Evolutionary conservation across 179 eudicot genomes (phyloP), one percentile per base, ranked within the genome.

Genomic region (Dionaea muscipula): DNA sequence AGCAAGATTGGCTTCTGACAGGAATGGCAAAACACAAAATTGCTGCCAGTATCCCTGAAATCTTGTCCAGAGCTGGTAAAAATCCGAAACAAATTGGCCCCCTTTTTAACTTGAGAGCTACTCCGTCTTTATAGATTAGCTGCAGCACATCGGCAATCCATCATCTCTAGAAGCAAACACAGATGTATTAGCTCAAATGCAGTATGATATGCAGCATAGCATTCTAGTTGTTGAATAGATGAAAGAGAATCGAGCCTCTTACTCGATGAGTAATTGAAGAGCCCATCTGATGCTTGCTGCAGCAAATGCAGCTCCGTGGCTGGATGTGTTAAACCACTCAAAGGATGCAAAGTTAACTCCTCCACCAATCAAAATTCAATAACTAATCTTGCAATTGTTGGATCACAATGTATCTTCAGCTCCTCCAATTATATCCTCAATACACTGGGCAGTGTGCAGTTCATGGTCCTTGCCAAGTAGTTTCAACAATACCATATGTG

Each of bases 401-500:
- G 7, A 5, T 14, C 8, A 43, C 22, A 10, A 37, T 48, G 47
- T 26, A 16, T 59, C 26, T 13, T 40, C 40, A 39, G n/a, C 7
- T 45, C 58, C 77, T n/a, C 60, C 53, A 37, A 78, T 26, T 26
- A 75, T 6, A 26, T 40, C 20, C 33, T 78, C 81, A 64, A 78
- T 72, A 52, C 50, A 64, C 18, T 63, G 62, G 47, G 61, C 68
- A n/a, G 71, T 77, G 63, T 60, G 72, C 46, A 40, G 52, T 36
- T 53, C 66, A 28, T 63, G 60, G 25, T 68, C 67, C 57, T 55
- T 55, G 22, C 66, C 60, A 12, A 78, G 76, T 26, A 65, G 72
- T 65, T 76, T 78, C 22, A 81, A 67, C 43, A 81, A 44, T 25
- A 69, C 77, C 49, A 65, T 46, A 39, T 78, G 65, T 8, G 81